phyloP scores from a whole-genome alignment of 2,329 filamentous ascomycete species.

The Calonectria naviculata region DNA sequence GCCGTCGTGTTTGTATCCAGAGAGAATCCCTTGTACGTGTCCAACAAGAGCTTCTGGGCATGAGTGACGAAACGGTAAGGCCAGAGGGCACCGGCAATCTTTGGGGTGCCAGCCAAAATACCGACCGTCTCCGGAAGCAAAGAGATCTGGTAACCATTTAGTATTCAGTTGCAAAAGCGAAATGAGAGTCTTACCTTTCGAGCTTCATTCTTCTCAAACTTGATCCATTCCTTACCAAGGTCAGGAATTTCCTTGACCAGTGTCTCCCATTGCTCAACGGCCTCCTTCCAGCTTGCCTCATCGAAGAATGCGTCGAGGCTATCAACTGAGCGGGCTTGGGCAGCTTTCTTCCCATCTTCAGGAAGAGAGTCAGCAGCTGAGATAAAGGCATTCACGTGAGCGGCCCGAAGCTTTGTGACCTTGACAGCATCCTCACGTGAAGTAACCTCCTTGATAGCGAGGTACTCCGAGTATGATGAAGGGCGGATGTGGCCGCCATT shows the following conservation, averaged over 20 bases:
- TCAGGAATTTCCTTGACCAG: conserved; percentile 4
- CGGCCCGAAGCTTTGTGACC: conserved; percentile 3
- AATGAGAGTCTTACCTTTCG: neutral
- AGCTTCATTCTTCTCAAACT: conserved; percentile 5
- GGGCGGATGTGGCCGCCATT: conserved; percentile 15
- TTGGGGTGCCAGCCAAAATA: conserved; percentile 4
- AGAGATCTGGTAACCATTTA: neutral
- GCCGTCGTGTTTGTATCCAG: neutral
- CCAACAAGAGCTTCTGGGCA: neutral
- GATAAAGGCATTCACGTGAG: conserved; percentile 1
- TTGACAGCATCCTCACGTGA: neutral
- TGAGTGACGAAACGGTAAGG: neutral
- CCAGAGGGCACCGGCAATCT: conserved; percentile 1
- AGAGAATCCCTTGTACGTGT: neutral
- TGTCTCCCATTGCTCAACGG: neutral
- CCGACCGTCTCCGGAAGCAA: neutral
- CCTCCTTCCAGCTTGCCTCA: neutral
- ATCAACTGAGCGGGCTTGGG: conserved; percentile 3
- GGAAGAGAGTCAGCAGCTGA: neutral
- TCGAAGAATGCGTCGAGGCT: conserved; percentile 13
- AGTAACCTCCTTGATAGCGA: neutral
- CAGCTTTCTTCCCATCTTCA: neutral
- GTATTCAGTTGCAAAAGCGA: neutral
- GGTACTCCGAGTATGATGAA: conserved; percentile 5
- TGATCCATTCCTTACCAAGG: neutral